Conservation (phyloP, 805 yeast species). For the Starmerella geochares region DNA sequence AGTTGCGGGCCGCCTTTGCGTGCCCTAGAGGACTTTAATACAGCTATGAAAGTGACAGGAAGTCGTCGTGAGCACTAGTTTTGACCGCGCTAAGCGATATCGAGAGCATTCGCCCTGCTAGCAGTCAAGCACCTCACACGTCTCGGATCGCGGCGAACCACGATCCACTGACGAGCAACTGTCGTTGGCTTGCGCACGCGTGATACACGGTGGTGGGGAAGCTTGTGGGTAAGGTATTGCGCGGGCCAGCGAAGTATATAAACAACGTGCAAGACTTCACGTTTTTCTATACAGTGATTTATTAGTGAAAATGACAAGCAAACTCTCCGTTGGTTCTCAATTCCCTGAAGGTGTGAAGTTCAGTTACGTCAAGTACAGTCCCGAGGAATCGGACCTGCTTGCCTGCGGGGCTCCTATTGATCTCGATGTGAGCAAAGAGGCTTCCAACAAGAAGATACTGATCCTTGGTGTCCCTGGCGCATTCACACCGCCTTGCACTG, state of each 20-base stretch:
- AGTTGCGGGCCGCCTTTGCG: too few relatives aligned
- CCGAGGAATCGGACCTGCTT: constrained; percentile 28
- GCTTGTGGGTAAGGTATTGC: constrained; percentile 6
- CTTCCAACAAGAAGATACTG: constrained; percentile 44
- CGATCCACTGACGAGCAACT: neutral
- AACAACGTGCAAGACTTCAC: too few relatives aligned
- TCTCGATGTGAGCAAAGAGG: constrained; percentile 32
- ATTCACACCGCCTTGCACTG: constrained; percentile 73
- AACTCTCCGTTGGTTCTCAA: constrained; percentile 21
- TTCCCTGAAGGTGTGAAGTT: constrained; percentile 32
- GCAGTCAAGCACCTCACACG: too few relatives aligned
- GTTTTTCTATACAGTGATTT: too few relatives aligned
- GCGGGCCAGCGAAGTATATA: neutral
- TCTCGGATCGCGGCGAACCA: too few relatives aligned
- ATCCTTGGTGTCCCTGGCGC: constrained; percentile 79
- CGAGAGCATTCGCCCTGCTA: too few relatives aligned
- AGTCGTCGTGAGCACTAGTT: too few relatives aligned
- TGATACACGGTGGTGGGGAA: too few relatives aligned
- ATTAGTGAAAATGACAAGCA: constrained; percentile 7
- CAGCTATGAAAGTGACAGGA: too few relatives aligned
- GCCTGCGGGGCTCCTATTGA: constrained; percentile 36
- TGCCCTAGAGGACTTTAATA: too few relatives aligned
- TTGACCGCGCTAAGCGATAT: too few relatives aligned
- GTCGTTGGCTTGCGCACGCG: neutral
- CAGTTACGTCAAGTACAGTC: constrained; percentile 31